These are phyloP conservation scores for Epichloe gansuensis DNA, from an alignment of 2,329 filamentous ascomycete genomes.

Conservation along the genomic window DNA sequence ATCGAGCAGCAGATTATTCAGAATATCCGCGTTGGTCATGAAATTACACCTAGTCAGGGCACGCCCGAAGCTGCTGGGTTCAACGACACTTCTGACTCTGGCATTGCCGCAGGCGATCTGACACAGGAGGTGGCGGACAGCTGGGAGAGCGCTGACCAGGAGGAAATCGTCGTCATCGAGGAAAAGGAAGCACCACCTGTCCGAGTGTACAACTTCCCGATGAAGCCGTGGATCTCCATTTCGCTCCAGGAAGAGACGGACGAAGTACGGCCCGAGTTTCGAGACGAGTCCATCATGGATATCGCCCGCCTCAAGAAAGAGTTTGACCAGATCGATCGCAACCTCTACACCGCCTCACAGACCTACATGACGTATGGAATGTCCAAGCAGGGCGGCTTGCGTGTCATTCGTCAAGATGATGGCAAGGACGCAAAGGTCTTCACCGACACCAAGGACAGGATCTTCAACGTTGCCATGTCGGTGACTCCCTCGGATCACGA, in stretches of 20 bases:
- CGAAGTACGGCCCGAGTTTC: slow-evolving; percentile 51
- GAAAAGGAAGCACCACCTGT: slow-evolving; percentile 54
- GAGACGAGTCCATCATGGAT: slow-evolving; percentile 73
- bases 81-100: slow-evolving; percentile 38
- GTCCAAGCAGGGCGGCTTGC: slow-evolving; percentile 82
- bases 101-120: slow-evolving; percentile 41
- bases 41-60: slow-evolving; percentile 31
- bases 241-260: slow-evolving; percentile 50
- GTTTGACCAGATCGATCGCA: slow-evolving; percentile 93
- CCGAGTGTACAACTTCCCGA: slow-evolving; percentile 87
- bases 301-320: slow-evolving; percentile 94
- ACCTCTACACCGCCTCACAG: slow-evolving; percentile 77
- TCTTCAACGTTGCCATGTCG: slow-evolving; percentile 87
- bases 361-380: slow-evolving; percentile 91
- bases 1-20: slow-evolving; percentile 10
- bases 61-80: slow-evolving; percentile 31
- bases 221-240: slow-evolving; percentile 93
- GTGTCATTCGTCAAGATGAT: slow-evolving; percentile 88
- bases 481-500: slow-evolving; percentile 47
- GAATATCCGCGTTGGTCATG: slow-evolving; percentile 39
- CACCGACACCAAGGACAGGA: slow-evolving; percentile 78
- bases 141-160: slow-evolving; percentile 80
- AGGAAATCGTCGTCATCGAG: slow-evolving; percentile 52
- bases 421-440: slow-evolving; percentile 88
- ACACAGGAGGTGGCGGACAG: slow-evolving; percentile 60